Evolutionary conservation across 257 asterid species (phyloP).

Genomic region (Solanum appendiculatum): DNA sequence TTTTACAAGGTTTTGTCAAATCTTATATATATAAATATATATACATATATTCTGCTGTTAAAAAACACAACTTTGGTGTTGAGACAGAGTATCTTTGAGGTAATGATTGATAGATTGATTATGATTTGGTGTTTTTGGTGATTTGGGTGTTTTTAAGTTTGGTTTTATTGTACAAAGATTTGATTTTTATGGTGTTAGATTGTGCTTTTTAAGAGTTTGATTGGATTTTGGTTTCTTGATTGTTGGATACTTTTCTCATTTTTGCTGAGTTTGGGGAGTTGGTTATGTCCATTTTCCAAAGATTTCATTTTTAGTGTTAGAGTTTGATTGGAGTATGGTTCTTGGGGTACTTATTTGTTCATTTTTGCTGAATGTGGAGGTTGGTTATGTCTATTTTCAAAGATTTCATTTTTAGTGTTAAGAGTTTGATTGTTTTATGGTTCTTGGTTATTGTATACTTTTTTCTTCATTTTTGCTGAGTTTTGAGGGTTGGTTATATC

Average conservation of each 20-base stretch:
- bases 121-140: background rate
- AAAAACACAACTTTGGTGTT: background rate
- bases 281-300: background rate
- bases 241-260: too few species aligned
- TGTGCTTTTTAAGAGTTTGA: background rate
- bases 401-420: background rate
- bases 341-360: background rate
- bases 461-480: background rate
- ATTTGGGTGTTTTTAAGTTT: background rate
- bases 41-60: background rate
- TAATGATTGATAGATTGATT: background rate
- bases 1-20: background rate
- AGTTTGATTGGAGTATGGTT: background rate
- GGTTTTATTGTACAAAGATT: background rate
- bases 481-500: background rate
- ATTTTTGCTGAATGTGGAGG: background rate
- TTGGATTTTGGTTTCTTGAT: background rate
- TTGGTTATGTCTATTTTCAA: background rate
- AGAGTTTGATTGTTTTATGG: background rate
- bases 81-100: background rate
- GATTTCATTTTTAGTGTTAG: background rate
- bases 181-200: background rate
- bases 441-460: background rate
- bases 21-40: background rate
- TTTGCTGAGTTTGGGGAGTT: background rate